These are phyloP conservation scores for Medicago lupulina DNA, from an alignment of 306 rosid species.

Conservation along the genomic window DNA sequence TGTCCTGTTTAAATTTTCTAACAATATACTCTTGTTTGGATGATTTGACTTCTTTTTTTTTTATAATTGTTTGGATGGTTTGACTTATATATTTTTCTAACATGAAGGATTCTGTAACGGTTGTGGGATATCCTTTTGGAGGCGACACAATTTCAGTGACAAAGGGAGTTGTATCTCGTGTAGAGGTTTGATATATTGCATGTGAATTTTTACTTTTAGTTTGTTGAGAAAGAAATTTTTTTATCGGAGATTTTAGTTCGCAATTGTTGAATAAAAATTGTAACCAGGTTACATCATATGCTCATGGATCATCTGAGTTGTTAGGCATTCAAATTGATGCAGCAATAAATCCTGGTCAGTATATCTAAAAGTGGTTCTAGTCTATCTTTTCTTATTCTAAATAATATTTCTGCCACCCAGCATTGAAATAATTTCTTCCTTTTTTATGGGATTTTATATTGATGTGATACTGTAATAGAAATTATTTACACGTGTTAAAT, in stretches of 20 bases:
- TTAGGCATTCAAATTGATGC: constrained; percentile 99
- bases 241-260: constrained; percentile 31
- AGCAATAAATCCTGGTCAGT: constrained; percentile 97
- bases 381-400: constrained; percentile 11
- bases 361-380: constrained; percentile 27
- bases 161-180: constrained; percentile 97
- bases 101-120: constrained; percentile 96
- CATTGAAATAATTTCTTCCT: constrained; percentile 1
- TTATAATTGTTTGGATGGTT: too few species aligned
- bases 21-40: constrained; percentile 1
- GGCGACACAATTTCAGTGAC: constrained; percentile 99
- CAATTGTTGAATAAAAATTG: constrained; percentile 40
- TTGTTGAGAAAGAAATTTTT: constrained; percentile 13
- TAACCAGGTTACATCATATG: constrained; percentile 94
- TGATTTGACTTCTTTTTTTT: constrained; percentile 10
- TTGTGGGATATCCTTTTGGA: constrained; percentile 98
- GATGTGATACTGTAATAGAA: constrained; percentile 43
- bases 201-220: constrained; percentile 26
- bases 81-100: constrained; percentile 32
- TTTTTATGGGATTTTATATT: constrained; percentile 20
- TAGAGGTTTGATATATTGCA: constrained; percentile 72
- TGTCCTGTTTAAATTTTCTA: constrained; percentile 18
- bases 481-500: constrained; percentile 55
- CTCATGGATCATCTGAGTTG: constrained; percentile 95
- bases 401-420: not conserved